These are phyloP conservation scores for Fusarium annulatum DNA, from an alignment of 2,329 filamentous ascomycete species.

Conservation along the genomic window DNA sequence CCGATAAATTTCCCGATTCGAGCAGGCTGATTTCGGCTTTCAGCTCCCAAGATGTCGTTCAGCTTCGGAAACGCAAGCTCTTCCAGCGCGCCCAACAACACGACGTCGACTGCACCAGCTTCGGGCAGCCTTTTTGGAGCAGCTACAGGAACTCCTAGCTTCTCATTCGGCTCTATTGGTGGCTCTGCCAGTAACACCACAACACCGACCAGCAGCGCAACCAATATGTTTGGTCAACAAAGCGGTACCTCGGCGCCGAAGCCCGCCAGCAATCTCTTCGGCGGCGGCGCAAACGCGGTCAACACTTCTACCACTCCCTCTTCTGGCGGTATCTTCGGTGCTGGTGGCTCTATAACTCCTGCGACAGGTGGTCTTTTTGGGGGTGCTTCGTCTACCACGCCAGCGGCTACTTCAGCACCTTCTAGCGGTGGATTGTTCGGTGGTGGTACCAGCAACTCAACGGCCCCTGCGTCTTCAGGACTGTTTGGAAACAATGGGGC, in stretches of 20 bases:
- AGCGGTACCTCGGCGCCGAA: constrained; percentile 44
- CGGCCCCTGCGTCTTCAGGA: constrained; percentile 45
- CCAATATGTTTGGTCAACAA: constrained; percentile 50
- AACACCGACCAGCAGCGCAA: constrained; percentile 45
- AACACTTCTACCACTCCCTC: constrained; percentile 35
- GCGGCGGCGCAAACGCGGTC: constrained; percentile 37
- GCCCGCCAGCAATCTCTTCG: constrained; percentile 43
- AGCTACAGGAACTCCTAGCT: constrained; percentile 48
- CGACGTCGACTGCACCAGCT: constrained; percentile 54
- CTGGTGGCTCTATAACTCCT: constrained; percentile 41
- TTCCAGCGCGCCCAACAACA: constrained; percentile 48
- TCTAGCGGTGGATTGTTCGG: constrained; percentile 44
- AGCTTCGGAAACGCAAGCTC: constrained; percentile 51
- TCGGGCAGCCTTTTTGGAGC: constrained; percentile 56
- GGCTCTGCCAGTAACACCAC: constrained; percentile 41
- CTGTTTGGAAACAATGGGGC: constrained; percentile 48
- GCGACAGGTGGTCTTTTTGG: constrained; percentile 40
- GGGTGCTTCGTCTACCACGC: constrained; percentile 40
- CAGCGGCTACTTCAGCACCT: constrained; percentile 42
- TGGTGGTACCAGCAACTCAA: constrained; percentile 34
- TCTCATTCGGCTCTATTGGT: constrained; percentile 55
- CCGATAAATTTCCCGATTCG: constrained; percentile 26
- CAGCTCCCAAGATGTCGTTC: constrained; percentile 53
- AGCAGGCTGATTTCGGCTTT: constrained; percentile 35
- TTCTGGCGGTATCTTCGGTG: constrained; percentile 41